These are phyloP conservation scores for Melanomma pulvis-pyrius DNA, from an alignment of 495 filamentous ascomycete species.

Conservation along the genomic window DNA sequence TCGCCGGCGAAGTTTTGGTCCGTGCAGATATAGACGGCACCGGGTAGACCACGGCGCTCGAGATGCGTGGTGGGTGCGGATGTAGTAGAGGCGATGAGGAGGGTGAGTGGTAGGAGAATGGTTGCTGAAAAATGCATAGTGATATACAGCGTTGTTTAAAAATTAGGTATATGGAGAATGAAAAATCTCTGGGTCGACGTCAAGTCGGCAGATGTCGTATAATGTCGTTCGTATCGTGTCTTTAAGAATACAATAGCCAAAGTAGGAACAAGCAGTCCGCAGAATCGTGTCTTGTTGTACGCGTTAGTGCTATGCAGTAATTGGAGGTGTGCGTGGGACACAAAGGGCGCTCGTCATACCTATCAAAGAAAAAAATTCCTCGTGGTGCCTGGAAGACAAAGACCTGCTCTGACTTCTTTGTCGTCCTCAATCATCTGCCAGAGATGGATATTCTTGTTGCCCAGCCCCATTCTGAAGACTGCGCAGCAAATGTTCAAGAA, in stretches of 20 bases:
- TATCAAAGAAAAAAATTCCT: background rate
- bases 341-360: background rate
- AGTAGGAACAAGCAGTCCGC: background rate
- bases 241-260: background rate
- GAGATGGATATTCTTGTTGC: conserved; percentile 5
- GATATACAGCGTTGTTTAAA: conserved; percentile 1
- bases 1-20: conserved; percentile 20
- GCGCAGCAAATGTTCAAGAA: conserved; percentile 12
- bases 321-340: background rate
- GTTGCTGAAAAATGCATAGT: background rate
- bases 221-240: background rate
- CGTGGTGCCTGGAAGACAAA: conserved; percentile 1
- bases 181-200: background rate
- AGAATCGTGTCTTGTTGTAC: background rate
- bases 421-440: conserved; percentile 18
- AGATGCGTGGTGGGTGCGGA: background rate
- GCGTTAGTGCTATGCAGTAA: background rate
- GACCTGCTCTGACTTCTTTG: conserved; percentile 24
- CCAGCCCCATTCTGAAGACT: conserved; percentile 19
- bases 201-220: background rate
- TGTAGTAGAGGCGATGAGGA: background rate
- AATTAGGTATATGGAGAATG: conserved; percentile 10
- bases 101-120: background rate
- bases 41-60: conserved; percentile 21
- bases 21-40: conserved; percentile 33